These are phyloP conservation scores for Pseudogymnoascus destructans DNA, from an alignment of 2,329 filamentous ascomycete genomes.

Conservation along the genomic window DNA sequence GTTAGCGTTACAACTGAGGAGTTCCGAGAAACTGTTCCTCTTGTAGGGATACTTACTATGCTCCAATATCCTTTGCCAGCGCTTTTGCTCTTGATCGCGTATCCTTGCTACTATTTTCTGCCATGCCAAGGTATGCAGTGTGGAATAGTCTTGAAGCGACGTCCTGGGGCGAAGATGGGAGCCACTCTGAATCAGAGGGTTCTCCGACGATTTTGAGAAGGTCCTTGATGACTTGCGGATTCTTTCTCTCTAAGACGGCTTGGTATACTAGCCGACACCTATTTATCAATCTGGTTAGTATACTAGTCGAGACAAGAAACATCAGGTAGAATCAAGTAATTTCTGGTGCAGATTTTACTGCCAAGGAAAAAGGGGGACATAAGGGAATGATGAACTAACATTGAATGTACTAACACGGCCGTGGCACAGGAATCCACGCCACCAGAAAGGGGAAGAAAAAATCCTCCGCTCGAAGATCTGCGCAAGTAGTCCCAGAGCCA, in stretches of 20 bases:
- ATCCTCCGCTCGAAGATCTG: slow-evolving; percentile 36
- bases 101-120: slow-evolving; percentile 50
- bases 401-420: slow-evolving; percentile 33
- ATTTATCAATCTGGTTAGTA: background rate
- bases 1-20: background rate
- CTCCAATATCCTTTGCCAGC: slow-evolving; percentile 49
- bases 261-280: slow-evolving; percentile 39
- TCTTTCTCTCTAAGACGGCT: slow-evolving; percentile 36
- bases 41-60: slow-evolving; percentile 31
- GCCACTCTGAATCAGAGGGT: slow-evolving; percentile 32
- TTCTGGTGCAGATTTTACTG: background rate
- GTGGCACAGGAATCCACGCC: slow-evolving; percentile 49
- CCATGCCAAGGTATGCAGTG: slow-evolving; percentile 59
- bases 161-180: slow-evolving; percentile 34
- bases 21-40: background rate
- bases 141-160: slow-evolving; percentile 45
- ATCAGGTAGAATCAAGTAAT: slow-evolving; percentile 20
- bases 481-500: slow-evolving; percentile 55
- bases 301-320: slow-evolving; percentile 25
- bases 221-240: slow-evolving; percentile 36
- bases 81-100: slow-evolving; percentile 53
- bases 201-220: slow-evolving; percentile 40
- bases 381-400: slow-evolving; percentile 17
- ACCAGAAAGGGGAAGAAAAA: slow-evolving; percentile 43
- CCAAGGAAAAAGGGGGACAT: background rate